Conservation (phyloP, 805 yeast genomes). For the Candida nanaspora region DNA sequence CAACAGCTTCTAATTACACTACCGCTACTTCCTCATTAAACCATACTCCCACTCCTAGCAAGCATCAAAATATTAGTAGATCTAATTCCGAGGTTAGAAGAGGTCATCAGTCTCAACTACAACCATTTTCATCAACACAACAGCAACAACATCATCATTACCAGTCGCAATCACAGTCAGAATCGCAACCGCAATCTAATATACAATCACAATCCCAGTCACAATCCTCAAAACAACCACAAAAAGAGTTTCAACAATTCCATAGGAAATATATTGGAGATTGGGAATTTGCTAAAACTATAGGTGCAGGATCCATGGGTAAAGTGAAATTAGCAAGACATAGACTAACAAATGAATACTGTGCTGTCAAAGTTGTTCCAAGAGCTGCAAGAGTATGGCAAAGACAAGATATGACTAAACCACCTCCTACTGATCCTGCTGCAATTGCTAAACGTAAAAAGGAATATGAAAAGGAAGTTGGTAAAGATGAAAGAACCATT, state of each 20-base stretch:
- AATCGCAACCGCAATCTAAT: slow-evolving; percentile 5
- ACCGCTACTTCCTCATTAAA: background rate
- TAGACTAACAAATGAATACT: slow-evolving; percentile 69
- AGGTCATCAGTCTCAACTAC: background rate
- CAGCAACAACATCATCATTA: too few species aligned
- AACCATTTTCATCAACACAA: too few species aligned
- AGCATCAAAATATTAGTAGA: background rate
- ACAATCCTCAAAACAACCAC: slow-evolving; percentile 1
- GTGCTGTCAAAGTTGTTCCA: slow-evolving; percentile 91
- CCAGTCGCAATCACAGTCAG: slow-evolving; percentile 5
- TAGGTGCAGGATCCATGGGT: slow-evolving; percentile 99
- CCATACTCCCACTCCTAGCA: background rate
- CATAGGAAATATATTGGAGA: slow-evolving; percentile 90
- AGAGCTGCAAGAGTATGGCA: slow-evolving; percentile 76
- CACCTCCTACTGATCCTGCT: slow-evolving; percentile 53
- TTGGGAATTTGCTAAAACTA: slow-evolving; percentile 91
- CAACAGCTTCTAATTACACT: background rate
- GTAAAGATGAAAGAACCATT: slow-evolving; percentile 85
- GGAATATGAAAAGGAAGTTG: slow-evolving; percentile 74
- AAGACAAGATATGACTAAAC: slow-evolving; percentile 61
- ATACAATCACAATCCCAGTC: slow-evolving; percentile 9
- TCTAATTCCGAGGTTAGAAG: background rate
- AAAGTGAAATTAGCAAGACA: slow-evolving; percentile 93
- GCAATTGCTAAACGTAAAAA: slow-evolving; percentile 57
- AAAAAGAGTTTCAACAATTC: slow-evolving; percentile 34